Base-by-base conservation (phyloP, 257 asterid species). In the Ocimum tenuiflorum region DNA sequence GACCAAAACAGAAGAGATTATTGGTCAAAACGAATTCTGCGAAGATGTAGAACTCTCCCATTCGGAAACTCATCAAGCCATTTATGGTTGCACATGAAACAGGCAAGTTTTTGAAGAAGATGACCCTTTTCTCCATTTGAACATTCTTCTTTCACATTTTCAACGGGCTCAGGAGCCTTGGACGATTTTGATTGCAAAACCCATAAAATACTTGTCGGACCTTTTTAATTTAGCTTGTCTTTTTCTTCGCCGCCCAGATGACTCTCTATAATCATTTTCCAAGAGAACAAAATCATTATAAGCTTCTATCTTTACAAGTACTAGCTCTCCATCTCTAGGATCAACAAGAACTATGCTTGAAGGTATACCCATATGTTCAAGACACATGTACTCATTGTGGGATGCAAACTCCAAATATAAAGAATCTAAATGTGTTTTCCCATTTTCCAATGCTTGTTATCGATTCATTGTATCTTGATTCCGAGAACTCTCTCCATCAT, bases 181-280 rank as follows among this genome's bases (percentile, higher is more conserved):
- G 75, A 82, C 12, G 83, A 76, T 76, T 82, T 82, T 35, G 92
- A 77, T 62, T 92, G 95, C 67, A 86, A 73, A 43, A 65, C 71
- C 84, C 95, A 77, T 14, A 81, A 69, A 70, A 82, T 77, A 66
- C 63, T 67, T 17, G 68, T 80, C n/a, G n/a, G n/a, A n/a, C n/a
- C n/a, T 59, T 77, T n/a, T 71, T 8, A 54, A n/a, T 56, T 71
- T 74, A 62, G 84, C 73, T 68, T 71, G 72, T 63, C 72, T 68
- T 48, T 80, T 80, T 60, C 82, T 74, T 63, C 60, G 74, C 61
- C 41, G 70, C 38, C 41, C 77, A 63, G 80, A 75, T 60, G 83
- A 79, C 50, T 49, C 77, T 52, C 42, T 50, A 22, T 71, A 78
- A 72, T 23, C 80, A 68, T 55, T 53, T 51, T 9, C 81, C 55